phyloP scores from a whole-genome alignment of 1,284 basidiomycete species.

The Anthracocystis walkeri region DNA sequence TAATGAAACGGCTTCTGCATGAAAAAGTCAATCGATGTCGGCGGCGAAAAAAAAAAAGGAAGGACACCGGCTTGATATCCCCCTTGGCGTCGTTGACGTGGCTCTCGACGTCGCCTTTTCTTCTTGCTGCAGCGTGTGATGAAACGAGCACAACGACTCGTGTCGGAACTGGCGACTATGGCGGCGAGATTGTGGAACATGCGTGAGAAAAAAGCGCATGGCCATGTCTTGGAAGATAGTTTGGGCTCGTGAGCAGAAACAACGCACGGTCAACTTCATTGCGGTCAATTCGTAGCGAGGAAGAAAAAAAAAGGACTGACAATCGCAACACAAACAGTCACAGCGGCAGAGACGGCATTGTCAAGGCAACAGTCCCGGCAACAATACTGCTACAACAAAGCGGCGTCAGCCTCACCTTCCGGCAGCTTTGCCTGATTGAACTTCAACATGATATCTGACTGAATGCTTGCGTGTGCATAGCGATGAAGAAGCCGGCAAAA shows the following conservation, averaged over 20 bases:
- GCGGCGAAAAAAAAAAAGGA: neutral
- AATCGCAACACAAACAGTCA: no score
- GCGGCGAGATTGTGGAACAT: neutral
- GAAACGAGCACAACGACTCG: neutral
- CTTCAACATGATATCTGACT: no score
- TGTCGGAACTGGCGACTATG: neutral
- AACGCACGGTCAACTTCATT: conserved; percentile 1
- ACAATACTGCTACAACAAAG: neutral
- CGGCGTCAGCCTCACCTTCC: neutral
- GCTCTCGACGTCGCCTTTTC: neutral
- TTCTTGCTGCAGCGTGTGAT: neutral
- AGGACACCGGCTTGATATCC: neutral
- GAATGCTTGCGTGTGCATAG: neutral
- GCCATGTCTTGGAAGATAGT: neutral
- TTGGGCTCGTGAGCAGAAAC: neutral
- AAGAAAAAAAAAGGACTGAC: no score
- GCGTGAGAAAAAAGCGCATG: conserved; percentile 1
- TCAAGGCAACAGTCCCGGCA: no score
- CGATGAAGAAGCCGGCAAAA: neutral
- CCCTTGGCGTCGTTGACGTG: neutral
- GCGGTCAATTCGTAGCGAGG: neutral
- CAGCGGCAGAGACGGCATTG: neutral
- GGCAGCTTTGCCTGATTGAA: no score
- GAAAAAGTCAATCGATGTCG: neutral
- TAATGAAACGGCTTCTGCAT: conserved; percentile 3